Evolutionary conservation across 495 filamentous ascomycete genomes (phyloP), one percentile per base, ranked within the genome.

Genomic region (Penicillium subrubescens): DNA sequence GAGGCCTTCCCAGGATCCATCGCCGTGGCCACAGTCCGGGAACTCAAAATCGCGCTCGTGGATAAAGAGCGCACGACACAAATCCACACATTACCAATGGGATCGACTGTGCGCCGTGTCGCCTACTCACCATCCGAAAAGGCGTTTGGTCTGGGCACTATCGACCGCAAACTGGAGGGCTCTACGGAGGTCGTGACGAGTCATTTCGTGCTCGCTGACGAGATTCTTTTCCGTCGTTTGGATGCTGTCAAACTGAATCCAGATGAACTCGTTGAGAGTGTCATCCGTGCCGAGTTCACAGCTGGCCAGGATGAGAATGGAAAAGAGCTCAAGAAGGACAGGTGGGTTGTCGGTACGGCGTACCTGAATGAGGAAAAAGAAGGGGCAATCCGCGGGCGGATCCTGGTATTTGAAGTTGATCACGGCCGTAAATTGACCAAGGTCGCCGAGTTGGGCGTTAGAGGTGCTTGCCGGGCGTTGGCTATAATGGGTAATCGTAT

Each of bases 271-370:
- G 85, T 97, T 15, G 95, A 98, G 72, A 86, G 90, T 62, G 89
- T 95, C 5, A 88, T 94, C 57, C 87, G 92, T 39, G 90, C 91
- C 11, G 87, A 93, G 61, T 83, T 97, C n/a, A 77, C 81, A 0
- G 82, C 86, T 55, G 89, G 89, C 15, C 82, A 82, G 37, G 83
- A 81, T 35, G 86, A 84, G 2, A 66, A 79, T 54, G 75, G 77
- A 11, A 69, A 69, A 25, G 74, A 73, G 6, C 55, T 54, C 8
- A 66, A 53, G 27, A 80, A 79, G 34, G 95, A 99, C 71, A 81
- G 92, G 17, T 97, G 97, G 68, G 74, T 99, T 25, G 88, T 97
- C 2, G 95, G 95, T 10, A 97, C 96, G 15, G 88, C 90, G 35
- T 93, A 87, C 65, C 64, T 94, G 51, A 84, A 88, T 43, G 88